These are phyloP conservation scores for Pseudonitzschia delicatissima DNA, from an alignment of 108 stramenopile genomes.

Conservation along the genomic window DNA sequence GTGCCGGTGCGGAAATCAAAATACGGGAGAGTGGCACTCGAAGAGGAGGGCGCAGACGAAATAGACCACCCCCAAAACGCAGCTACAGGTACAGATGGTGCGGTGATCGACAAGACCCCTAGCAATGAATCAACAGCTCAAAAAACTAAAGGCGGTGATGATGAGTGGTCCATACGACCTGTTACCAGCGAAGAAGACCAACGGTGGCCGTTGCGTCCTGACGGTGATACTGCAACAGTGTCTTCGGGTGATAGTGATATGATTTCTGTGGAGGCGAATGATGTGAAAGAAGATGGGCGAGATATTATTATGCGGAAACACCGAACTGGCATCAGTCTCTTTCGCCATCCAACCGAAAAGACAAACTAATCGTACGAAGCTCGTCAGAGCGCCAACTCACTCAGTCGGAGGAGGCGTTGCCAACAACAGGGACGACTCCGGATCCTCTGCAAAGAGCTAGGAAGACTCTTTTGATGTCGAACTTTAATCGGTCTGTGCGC, in stretches of 20 bases:
- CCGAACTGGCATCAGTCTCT: too few species aligned
- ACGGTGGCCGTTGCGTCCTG: constrained; percentile 7
- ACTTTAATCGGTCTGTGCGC: constrained; percentile 8
- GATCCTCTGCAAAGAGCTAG: constrained; percentile 11
- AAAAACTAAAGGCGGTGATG: neutral
- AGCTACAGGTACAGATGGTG: neutral
- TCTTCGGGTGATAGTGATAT: neutral
- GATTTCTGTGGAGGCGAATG: neutral
- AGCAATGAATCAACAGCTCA: neutral
- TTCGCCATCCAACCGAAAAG: too few species aligned
- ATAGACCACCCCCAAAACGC: neutral
- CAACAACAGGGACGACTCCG: neutral
- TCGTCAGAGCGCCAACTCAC: too few species aligned
- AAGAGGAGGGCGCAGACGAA: neutral
- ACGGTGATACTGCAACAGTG: neutral
- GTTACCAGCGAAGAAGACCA: constrained; percentile 9
- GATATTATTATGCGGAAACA: neutral
- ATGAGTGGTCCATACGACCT: constrained; percentile 12
- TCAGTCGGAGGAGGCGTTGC: neutral
- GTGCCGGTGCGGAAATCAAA: too few species aligned
- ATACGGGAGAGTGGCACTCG: neutral
- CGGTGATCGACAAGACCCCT: neutral
- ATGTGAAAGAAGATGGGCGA: neutral
- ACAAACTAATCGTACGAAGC: too few species aligned
- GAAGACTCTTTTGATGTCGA: constrained; percentile 8